Conservation (phyloP, 495 filamentous ascomycete genomes). For the Extremus antarcticus region DNA sequence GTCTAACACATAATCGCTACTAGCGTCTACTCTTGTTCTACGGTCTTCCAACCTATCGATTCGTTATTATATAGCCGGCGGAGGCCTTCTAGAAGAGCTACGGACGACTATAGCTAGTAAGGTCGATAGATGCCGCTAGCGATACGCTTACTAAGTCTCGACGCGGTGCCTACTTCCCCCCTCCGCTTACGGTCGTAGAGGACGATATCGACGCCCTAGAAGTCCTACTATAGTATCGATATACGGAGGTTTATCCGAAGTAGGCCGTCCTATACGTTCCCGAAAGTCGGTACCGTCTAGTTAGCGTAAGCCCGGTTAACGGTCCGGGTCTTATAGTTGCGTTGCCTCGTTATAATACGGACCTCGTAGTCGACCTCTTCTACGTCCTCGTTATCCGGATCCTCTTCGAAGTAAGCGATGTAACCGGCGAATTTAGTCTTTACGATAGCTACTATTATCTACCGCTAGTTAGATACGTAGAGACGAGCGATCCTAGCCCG, state of each 20-base stretch:
- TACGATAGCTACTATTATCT: conserved; percentile 6
- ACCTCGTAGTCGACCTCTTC: neutral
- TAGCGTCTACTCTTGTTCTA: neutral
- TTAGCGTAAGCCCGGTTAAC: conserved; percentile 8
- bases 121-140: conserved; percentile 3
- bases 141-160: neutral
- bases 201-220: conserved; percentile 3
- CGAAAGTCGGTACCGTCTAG: neutral
- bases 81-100: neutral
- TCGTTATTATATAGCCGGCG: neutral
- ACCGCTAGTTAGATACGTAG: conserved; percentile 6
- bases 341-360: neutral
- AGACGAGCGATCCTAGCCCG: conserved; percentile 1
- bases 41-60: neutral
- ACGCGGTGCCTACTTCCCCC: neutral
- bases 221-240: conserved; percentile 3
- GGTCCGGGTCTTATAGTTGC: conserved; percentile 6
- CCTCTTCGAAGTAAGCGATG: conserved; percentile 1
- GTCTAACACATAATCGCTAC: neutral
- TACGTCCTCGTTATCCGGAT: conserved; percentile 2
- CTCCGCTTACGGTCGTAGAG: neutral
- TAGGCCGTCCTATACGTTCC: conserved; percentile 6
- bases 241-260: conserved; percentile 1
- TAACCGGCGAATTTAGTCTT: conserved; percentile 9
- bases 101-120: neutral